A percentile compares a stretch with the other conserved stretches of the same genome.
phyloP scores from a whole-genome alignment of 805 yeast genomes.

The Tetrapisispora phaffii region DNA sequence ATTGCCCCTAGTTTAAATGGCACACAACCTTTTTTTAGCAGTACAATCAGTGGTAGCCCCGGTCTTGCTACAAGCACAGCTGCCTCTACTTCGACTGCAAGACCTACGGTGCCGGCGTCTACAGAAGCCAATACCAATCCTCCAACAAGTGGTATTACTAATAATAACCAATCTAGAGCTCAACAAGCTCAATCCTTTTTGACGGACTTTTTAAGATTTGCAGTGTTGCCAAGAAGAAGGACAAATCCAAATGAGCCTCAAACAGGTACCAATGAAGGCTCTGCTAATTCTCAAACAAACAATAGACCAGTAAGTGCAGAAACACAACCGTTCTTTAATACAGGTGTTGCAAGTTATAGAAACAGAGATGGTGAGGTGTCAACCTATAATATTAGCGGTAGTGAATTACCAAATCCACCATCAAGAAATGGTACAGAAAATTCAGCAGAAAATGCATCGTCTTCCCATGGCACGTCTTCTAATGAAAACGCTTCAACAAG shows the following conservation, averaged over 20 bases:
- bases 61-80: too few species aligned
- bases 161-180: background rate
- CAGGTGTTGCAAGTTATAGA: slow-evolving; percentile 30
- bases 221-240: slow-evolving; percentile 1
- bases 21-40: background rate
- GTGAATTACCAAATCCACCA: background rate
- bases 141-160: background rate
- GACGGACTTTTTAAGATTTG: background rate
- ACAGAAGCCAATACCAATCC: background rate
- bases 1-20: background rate
- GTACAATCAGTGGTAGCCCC: background rate
- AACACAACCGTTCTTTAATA: slow-evolving; percentile 13
- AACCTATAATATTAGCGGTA: slow-evolving; percentile 6
- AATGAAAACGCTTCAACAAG: background rate
- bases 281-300: background rate
- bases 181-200: background rate
- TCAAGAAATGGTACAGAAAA: background rate
- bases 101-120: background rate
- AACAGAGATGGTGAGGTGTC: slow-evolving; percentile 22
- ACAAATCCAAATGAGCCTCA: background rate
- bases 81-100: background rate
- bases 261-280: background rate
- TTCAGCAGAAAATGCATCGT: background rate
- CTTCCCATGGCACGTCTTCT: background rate
- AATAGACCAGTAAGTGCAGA: background rate